Conservation (phyloP, 106 monocot genomes). For the Platanthera guangdongensis region DNA sequence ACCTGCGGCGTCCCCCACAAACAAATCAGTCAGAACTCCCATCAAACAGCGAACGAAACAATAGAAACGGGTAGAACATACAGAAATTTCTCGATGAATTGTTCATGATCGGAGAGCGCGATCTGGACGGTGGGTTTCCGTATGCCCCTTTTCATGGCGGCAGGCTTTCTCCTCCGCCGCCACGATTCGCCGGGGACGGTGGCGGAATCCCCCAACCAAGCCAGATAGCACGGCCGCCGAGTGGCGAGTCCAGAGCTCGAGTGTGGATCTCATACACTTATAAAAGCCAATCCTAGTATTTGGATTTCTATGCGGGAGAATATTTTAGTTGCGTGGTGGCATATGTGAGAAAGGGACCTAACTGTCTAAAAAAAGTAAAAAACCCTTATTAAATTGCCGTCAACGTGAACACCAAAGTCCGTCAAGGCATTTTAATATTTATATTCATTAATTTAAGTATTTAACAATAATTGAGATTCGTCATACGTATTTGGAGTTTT, state of each 20-base stretch:
- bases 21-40: background rate
- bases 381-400: too few species aligned
- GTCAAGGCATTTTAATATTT: too few species aligned
- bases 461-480: too few species aligned
- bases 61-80: constrained; percentile 7
- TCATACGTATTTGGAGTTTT: too few species aligned
- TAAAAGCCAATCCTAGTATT: too few species aligned
- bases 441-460: too few species aligned
- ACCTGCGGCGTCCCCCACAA: constrained; percentile 20
- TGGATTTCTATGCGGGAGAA: too few species aligned
- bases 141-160: constrained; percentile 5
- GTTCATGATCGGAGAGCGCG: constrained; percentile 33
- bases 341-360: too few species aligned
- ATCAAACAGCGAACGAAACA: background rate
- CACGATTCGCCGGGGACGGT: background rate
- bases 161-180: background rate
- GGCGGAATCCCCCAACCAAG: background rate
- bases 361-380: too few species aligned
- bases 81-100: constrained; percentile 55
- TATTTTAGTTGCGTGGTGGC: too few species aligned
- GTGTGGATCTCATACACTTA: too few species aligned
- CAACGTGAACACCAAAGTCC: too few species aligned
- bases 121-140: constrained; percentile 18
- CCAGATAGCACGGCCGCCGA: background rate
- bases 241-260: background rate